phyloP scores from a whole-genome alignment of 495 filamentous ascomycete genomes.

The Tricharina praecox region DNA sequence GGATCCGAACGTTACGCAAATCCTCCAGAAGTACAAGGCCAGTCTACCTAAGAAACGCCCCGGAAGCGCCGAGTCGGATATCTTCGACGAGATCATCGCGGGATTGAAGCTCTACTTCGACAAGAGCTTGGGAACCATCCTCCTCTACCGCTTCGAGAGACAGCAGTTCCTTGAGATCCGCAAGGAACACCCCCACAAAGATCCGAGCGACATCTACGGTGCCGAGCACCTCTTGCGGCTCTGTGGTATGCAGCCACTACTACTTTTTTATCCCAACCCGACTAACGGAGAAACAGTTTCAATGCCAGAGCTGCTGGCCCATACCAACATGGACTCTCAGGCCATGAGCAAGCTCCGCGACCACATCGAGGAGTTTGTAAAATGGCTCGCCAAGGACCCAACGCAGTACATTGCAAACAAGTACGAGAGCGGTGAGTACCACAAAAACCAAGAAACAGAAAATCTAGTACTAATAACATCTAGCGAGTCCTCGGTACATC shows the following conservation, averaged over 20 bases:
- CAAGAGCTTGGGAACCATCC: constrained; percentile 61
- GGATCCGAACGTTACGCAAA: constrained; percentile 51
- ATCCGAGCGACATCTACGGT: constrained; percentile 65
- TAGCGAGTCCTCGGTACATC: constrained; percentile 3
- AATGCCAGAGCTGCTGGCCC: constrained; percentile 82
- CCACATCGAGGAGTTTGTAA: constrained; percentile 63
- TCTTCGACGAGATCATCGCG: constrained; percentile 70
- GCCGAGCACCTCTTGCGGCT: constrained; percentile 78
- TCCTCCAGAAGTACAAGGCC: constrained; percentile 60
- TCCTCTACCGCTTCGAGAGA: constrained; percentile 86
- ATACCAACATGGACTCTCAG: constrained; percentile 93
- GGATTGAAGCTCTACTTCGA: constrained; percentile 88
- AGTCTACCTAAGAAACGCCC: constrained; percentile 45
- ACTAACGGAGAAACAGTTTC: constrained; percentile 40
- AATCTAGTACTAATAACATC: not conserved
- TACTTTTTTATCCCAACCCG: too few relatives aligned
- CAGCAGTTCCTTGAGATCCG: constrained; percentile 61
- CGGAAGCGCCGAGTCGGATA: constrained; percentile 54
- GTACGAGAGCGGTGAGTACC: constrained; percentile 42
- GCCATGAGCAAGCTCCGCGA: constrained; percentile 73
- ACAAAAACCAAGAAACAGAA: constrained; percentile 2
- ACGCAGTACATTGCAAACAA: constrained; percentile 56
- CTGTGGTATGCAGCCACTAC: constrained; percentile 52
- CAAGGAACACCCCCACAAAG: constrained; percentile 39
- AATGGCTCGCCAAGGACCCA: constrained; percentile 61